Evolutionary conservation across 805 yeast genomes (phyloP).

Genomic region (Nakazawaea pomicola): DNA sequence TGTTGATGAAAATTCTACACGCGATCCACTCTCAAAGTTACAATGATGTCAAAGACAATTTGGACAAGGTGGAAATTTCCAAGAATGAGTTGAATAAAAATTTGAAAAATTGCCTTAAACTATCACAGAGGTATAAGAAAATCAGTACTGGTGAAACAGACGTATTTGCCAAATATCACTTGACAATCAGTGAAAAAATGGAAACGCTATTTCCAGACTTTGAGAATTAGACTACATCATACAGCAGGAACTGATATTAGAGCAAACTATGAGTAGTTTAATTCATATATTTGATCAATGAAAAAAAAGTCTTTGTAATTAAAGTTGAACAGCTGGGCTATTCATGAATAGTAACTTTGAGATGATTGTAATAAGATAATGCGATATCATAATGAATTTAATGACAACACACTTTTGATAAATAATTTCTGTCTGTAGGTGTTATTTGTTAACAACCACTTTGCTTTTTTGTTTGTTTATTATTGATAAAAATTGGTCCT

Average conservation of each 20-base stretch:
- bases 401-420: too few relatives aligned
- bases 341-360: too few relatives aligned
- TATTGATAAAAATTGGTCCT: neutral
- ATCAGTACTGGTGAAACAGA: slow-evolving; percentile 16
- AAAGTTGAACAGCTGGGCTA: too few relatives aligned
- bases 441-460: too few relatives aligned
- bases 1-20: slow-evolving; percentile 28
- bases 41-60: slow-evolving; percentile 4
- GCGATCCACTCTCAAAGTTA: slow-evolving; percentile 7
- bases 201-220: slow-evolving; percentile 11
- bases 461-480: neutral
- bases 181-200: slow-evolving; percentile 12
- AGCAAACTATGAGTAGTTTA: too few relatives aligned
- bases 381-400: too few relatives aligned
- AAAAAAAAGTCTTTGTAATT: too few relatives aligned
- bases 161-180: slow-evolving; percentile 13
- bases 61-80: slow-evolving; percentile 13
- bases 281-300: neutral
- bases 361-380: too few relatives aligned
- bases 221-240: too few relatives aligned
- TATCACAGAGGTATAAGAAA: slow-evolving; percentile 14
- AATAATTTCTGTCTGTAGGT: too few relatives aligned
- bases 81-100: slow-evolving; percentile 14
- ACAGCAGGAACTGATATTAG: too few relatives aligned
- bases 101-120: slow-evolving; percentile 11